Evolutionary conservation across 306 rosid species (phyloP).

Genomic region (Ochetophila trinervis): DNA sequence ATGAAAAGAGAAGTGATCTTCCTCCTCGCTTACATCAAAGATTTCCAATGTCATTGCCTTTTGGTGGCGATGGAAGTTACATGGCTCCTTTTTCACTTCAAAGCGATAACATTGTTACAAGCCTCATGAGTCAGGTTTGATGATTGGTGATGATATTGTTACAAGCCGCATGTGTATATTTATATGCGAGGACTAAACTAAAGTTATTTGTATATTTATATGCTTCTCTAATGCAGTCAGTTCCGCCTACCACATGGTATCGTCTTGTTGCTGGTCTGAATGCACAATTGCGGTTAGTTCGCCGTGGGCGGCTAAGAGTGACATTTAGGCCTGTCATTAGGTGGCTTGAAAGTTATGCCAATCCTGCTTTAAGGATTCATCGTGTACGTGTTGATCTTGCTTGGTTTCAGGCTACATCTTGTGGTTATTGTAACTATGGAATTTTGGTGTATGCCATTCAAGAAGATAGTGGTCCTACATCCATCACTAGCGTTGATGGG

Average conservation of each 20-base stretch:
- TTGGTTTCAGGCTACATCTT: slow-evolving; percentile 81
- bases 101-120: slow-evolving; percentile 88
- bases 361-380: slow-evolving; percentile 71
- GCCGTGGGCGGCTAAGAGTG: slow-evolving; percentile 78
- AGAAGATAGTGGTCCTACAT: slow-evolving; percentile 34
- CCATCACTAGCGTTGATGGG: slow-evolving; percentile 45
- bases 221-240: slow-evolving; percentile 48
- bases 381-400: slow-evolving; percentile 81
- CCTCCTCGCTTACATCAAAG: slow-evolving; percentile 82
- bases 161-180: too few relatives aligned
- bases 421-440: slow-evolving; percentile 95
- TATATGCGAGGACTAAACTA: neutral
- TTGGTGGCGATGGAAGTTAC: slow-evolving; percentile 98
- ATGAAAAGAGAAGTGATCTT: slow-evolving; percentile 92
- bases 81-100: slow-evolving; percentile 90
- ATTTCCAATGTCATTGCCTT: slow-evolving; percentile 77
- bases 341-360: slow-evolving; percentile 91
- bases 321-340: slow-evolving; percentile 75
- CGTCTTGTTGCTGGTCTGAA: slow-evolving; percentile 93
- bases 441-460: slow-evolving; percentile 64
- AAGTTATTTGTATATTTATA: neutral
- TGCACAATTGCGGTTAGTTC: slow-evolving; percentile 90
- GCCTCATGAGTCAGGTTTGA: slow-evolving; percentile 98
- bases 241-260: slow-evolving; percentile 94
- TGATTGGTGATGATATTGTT: slow-evolving; percentile 13